These are phyloP conservation scores for Botrytis aclada DNA, from an alignment of 2,329 filamentous ascomycete genomes.

Conservation along the genomic window DNA sequence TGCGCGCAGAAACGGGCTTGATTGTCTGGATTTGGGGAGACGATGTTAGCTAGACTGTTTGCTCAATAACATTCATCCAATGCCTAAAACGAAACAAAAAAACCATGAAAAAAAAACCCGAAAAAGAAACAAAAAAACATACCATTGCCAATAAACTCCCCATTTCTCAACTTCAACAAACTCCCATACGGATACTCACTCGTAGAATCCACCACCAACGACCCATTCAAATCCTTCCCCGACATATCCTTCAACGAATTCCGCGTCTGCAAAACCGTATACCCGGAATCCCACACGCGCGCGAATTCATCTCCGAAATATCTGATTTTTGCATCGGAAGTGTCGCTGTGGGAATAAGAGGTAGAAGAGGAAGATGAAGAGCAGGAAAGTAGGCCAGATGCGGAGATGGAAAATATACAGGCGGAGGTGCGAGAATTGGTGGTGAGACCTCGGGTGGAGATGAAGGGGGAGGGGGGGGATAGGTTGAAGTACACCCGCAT, in stretches of 20 bases:
- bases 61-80: too few species aligned
- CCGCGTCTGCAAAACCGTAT: neutral
- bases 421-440: neutral
- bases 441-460: neutral
- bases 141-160: constrained; percentile 12
- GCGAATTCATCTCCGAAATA: neutral
- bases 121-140: neutral
- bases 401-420: neutral
- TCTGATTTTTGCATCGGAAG: too few species aligned
- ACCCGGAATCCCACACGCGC: neutral
- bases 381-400: neutral
- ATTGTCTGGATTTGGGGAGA: neutral
- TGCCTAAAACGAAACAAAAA: neutral
- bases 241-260: neutral
- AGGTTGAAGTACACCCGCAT: neutral
- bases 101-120: neutral
- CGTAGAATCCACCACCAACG: neutral
- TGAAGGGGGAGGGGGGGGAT: neutral
- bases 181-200: constrained; percentile 13
- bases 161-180: neutral
- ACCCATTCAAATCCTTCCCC: constrained; percentile 2
- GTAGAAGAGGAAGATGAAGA: neutral
- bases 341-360: neutral
- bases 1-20: constrained; percentile 11
- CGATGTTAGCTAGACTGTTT: too few species aligned